Evolutionary conservation across 1,284 basidiomycete species (phyloP).

Genomic region (Malassezia globosa): DNA sequence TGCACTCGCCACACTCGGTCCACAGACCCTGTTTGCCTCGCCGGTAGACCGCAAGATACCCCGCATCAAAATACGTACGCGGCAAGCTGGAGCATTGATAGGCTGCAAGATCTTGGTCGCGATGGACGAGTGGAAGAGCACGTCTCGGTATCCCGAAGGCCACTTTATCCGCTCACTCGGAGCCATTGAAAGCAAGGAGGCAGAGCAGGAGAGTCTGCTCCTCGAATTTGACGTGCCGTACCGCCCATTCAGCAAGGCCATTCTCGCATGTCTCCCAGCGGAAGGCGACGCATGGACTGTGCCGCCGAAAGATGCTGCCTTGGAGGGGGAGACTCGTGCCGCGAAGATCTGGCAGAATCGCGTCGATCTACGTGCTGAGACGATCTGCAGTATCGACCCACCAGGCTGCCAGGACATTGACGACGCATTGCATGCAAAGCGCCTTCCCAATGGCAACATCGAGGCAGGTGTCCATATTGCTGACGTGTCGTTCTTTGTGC

Average conservation of each 20-base stretch:
- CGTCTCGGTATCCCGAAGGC: constrained; percentile 86
- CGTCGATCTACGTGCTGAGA: constrained; percentile 73
- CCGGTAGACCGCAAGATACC: constrained; percentile 85
- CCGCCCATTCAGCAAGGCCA: constrained; percentile 85
- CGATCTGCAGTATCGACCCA: constrained; percentile 94
- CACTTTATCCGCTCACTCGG: constrained; percentile 92
- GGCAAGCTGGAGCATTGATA: constrained; percentile 77
- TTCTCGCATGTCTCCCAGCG: constrained; percentile 75
- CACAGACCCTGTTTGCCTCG: constrained; percentile 86
- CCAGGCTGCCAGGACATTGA: constrained; percentile 97
- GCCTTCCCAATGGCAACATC: constrained; percentile 81
- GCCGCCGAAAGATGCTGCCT: constrained; percentile 58
- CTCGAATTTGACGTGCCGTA: constrained; percentile 96
- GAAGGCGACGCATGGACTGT: constrained; percentile 91
- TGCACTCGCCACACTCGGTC: constrained; percentile 64
- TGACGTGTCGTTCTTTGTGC: constrained; percentile 94
- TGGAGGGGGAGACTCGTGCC: background rate
- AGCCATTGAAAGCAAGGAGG: constrained; percentile 81
- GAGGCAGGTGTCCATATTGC: constrained; percentile 98
- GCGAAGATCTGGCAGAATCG: constrained; percentile 67
- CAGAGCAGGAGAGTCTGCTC: constrained; percentile 85
- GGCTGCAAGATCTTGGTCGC: constrained; percentile 92
- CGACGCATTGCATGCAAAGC: constrained; percentile 88
- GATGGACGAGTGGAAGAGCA: constrained; percentile 79
- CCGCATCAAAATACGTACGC: constrained; percentile 82